Evolutionary conservation across 768 basidiomycete genomes (phyloP).

Genomic region (Calvatia gigantea): DNA sequence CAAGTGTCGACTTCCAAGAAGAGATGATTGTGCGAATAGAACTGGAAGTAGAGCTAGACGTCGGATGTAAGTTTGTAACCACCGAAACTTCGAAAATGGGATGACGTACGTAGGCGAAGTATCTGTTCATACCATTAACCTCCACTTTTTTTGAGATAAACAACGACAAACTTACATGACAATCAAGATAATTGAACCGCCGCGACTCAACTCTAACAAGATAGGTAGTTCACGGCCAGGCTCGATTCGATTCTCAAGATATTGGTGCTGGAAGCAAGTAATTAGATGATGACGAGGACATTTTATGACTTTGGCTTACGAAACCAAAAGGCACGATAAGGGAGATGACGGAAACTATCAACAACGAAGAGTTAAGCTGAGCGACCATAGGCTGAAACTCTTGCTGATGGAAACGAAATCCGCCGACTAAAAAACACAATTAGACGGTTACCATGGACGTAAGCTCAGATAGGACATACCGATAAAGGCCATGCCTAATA

Average conservation of each 20-base stretch:
- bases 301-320: conserved; percentile 24
- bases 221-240: conserved; percentile 36
- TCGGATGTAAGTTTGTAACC: conserved; percentile 2
- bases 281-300: conserved; percentile 15
- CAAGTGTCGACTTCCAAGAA: conserved; percentile 34
- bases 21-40: conserved; percentile 47
- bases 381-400: conserved; percentile 53
- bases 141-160: too few relatives aligned
- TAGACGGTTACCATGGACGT: background rate
- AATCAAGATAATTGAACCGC: conserved; percentile 44
- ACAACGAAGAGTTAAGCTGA: conserved; percentile 62
- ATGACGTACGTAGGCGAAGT: conserved; percentile 24
- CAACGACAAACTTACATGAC: conserved; percentile 30
- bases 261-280: conserved; percentile 25
- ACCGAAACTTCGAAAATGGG: background rate
- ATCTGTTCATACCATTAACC: conserved; percentile 15
- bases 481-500: conserved; percentile 82
- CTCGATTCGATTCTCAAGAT: conserved; percentile 30
- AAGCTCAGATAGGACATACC: conserved; percentile 58
- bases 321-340: conserved; percentile 67
- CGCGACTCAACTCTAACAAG: conserved; percentile 43
- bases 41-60: conserved; percentile 47
- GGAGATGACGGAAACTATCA: conserved; percentile 69
- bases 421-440: conserved; percentile 30
- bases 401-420: conserved; percentile 48